Evolutionary conservation across 352 stramenopile genomes (phyloP).

Genomic region (Pythium dissotocum): DNA sequence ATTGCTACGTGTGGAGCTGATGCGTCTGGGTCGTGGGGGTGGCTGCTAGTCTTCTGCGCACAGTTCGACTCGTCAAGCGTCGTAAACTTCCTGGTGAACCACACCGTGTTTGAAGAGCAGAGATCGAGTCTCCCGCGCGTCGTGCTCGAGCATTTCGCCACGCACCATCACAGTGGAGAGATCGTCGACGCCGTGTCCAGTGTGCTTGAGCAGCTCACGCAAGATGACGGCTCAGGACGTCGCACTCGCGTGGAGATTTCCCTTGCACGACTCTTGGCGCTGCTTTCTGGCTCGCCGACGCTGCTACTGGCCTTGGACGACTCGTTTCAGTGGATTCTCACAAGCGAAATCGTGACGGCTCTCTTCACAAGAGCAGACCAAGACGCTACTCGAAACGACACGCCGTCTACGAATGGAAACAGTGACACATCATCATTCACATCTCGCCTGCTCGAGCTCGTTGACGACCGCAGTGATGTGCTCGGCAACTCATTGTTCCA

Average conservation of each 20-base stretch:
- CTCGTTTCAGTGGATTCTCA: constrained; percentile 67
- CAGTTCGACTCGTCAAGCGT: constrained; percentile 47
- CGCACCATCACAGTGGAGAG: constrained; percentile 38
- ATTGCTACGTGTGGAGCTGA: not conserved
- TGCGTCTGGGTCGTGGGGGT: constrained; percentile 21
- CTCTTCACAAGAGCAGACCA: constrained; percentile 20
- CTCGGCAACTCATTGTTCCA: constrained; percentile 20
- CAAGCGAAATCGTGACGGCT: constrained; percentile 39
- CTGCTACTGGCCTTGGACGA: constrained; percentile 51
- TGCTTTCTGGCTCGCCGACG: constrained; percentile 37
- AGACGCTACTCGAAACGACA: not conserved
- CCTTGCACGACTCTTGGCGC: constrained; percentile 27
- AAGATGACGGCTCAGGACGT: not conserved
- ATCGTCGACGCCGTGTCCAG: constrained; percentile 52
- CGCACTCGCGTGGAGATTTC: not conserved
- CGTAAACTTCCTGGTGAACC: constrained; percentile 48
- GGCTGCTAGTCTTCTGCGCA: constrained; percentile 47
- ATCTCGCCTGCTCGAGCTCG: constrained; percentile 4
- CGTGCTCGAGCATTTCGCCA: constrained; percentile 43
- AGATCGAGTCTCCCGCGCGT: constrained; percentile 1
- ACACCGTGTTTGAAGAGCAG: constrained; percentile 28
- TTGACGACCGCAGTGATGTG: constrained; percentile 7
- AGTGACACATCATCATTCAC: not conserved
- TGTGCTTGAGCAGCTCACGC: constrained; percentile 34
- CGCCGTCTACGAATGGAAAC: not conserved